Conservation (phyloP, 345 rosid genomes). For the Raphanus sativus region DNA sequence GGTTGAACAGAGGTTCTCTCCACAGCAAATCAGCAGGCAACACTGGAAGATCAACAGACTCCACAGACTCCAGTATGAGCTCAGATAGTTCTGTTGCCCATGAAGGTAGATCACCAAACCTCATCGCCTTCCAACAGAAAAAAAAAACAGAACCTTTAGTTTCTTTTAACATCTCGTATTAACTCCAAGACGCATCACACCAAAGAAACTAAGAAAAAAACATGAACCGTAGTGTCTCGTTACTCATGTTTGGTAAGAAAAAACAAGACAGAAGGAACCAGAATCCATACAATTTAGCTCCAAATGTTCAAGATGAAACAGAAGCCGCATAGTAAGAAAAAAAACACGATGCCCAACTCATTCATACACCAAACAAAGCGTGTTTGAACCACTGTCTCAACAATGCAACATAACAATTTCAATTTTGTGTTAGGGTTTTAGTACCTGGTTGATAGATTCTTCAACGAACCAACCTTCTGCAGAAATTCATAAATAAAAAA, state of each 20-base stretch:
- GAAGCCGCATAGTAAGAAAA: not conserved
- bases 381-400: not conserved
- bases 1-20: slow-evolving; percentile 86
- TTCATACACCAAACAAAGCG: slow-evolving; percentile 5
- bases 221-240: not conserved
- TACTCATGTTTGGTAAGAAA: not conserved
- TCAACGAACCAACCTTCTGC: slow-evolving; percentile 73
- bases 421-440: not conserved
- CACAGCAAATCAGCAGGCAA: slow-evolving; percentile 60
- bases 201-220: not conserved
- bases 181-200: slow-evolving; percentile 7
- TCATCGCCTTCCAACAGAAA: slow-evolving; percentile 63
- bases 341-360: not conserved
- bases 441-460: slow-evolving; percentile 45
- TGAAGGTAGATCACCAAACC: slow-evolving; percentile 80
- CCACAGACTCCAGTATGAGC: slow-evolving; percentile 53
- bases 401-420: not conserved
- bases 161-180: not conserved
- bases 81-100: slow-evolving; percentile 65
- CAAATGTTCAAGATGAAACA: not conserved
- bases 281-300: not conserved
- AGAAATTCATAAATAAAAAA: not conserved
- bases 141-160: not conserved
- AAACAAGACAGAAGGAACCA: not conserved
- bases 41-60: slow-evolving; percentile 25